Evolutionary conservation across 1,139 yeast species (phyloP).

Genomic region (Saccharomyces uvarum): DNA sequence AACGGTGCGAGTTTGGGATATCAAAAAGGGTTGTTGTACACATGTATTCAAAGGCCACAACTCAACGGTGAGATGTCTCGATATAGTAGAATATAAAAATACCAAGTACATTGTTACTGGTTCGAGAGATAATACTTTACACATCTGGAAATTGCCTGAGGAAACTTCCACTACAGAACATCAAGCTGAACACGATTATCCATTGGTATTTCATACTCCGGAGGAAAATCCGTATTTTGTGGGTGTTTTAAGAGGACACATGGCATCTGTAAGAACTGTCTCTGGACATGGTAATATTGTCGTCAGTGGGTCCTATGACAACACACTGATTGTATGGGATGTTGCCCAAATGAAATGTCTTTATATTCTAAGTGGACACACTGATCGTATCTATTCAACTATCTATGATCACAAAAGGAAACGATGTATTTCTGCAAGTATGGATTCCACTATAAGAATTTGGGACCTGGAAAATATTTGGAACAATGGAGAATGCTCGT

Average conservation of each 20-base stretch:
- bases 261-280: slow-evolving; percentile 80
- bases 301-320: slow-evolving; percentile 86
- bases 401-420: slow-evolving; percentile 68
- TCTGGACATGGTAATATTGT: slow-evolving; percentile 79
- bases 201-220: slow-evolving; percentile 35
- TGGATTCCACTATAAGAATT: slow-evolving; percentile 80
- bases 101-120: slow-evolving; percentile 72
- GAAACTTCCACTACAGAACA: slow-evolving; percentile 30
- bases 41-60: slow-evolving; percentile 87
- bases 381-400: slow-evolving; percentile 79
- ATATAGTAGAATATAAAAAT: slow-evolving; percentile 60
- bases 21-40: slow-evolving; percentile 41
- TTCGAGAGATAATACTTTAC: slow-evolving; percentile 80
- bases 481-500: slow-evolving; percentile 27
- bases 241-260: slow-evolving; percentile 75
- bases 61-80: slow-evolving; percentile 85
- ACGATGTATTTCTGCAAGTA: slow-evolving; percentile 84
- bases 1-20: slow-evolving; percentile 86
- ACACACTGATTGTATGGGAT: slow-evolving; percentile 90
- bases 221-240: slow-evolving; percentile 65
- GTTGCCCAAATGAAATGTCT: slow-evolving; percentile 65
- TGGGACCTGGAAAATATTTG: slow-evolving; percentile 63
- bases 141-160: slow-evolving; percentile 82
- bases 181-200: slow-evolving; percentile 27
- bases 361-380: slow-evolving; percentile 73